These are phyloP conservation scores for Chlamydomonas incerta DNA, from an alignment of 139 green algal species.

Conservation along the genomic window DNA sequence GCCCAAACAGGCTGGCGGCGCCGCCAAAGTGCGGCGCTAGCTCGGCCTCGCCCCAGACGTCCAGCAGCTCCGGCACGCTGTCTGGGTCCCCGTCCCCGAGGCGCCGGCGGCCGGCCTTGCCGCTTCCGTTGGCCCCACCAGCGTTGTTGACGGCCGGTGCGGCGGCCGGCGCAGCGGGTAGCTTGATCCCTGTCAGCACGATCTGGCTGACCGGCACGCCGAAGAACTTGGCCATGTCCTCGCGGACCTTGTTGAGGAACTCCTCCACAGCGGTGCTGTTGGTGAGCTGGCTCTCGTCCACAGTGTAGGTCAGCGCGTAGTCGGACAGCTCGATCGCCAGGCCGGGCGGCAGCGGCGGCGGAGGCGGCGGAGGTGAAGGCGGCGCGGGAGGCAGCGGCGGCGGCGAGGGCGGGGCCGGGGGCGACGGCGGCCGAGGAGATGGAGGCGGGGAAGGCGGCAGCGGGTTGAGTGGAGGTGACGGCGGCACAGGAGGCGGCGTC, in stretches of 20 bases:
- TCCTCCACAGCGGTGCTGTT: conserved; percentile 1
- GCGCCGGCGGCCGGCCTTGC: neutral
- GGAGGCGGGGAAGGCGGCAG: no score
- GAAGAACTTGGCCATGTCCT: conserved; percentile 6
- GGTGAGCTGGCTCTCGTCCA: neutral
- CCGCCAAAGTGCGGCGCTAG: neutral
- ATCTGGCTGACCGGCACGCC: conserved; percentile 13
- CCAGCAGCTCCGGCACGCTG: no score
- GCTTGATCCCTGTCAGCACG: neutral
- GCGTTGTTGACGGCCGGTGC: neutral
- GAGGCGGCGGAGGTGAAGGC: conserved; percentile 1
- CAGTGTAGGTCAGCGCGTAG: neutral
- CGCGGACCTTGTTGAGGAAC: conserved; percentile 2
- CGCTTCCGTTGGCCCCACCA: no score
- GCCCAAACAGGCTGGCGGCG: no score
- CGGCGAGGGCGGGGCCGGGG: neutral
- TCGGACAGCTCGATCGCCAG: neutral
- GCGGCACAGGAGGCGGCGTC: no score
- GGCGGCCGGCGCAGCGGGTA: no score
- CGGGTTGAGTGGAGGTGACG: no score
- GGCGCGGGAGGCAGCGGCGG: neutral
- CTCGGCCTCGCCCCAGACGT: neutral
- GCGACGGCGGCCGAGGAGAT: neutral
- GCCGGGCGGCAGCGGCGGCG: conserved; percentile 7
- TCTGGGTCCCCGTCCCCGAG: no score